phyloP scores from a whole-genome alignment of 176 grass and related monocot genomes.

The Cenchrus americanus region DNA sequence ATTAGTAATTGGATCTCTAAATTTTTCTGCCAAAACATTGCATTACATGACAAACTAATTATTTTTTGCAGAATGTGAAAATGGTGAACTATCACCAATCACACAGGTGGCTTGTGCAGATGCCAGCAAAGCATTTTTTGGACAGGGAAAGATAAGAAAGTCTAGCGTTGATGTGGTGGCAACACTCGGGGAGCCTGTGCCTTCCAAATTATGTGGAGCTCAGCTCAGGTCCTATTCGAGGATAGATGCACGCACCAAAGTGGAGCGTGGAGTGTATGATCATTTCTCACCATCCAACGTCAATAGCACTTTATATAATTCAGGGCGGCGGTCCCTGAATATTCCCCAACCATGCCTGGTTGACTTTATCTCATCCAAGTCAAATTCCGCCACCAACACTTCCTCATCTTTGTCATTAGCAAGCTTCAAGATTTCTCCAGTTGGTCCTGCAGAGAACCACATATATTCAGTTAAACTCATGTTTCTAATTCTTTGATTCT shows the following conservation, averaged over 20 bases:
- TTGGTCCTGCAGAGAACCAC: slow-evolving; percentile 54
- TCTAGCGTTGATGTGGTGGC: neutral
- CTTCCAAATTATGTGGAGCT: slow-evolving; percentile 27
- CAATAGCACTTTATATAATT: slow-evolving; percentile 81
- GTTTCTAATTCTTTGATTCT: neutral
- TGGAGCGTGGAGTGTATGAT: slow-evolving; percentile 25
- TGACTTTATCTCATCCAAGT: slow-evolving; percentile 78
- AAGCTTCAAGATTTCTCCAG: slow-evolving; percentile 82
- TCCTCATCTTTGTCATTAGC: slow-evolving; percentile 88
- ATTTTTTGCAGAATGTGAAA: slow-evolving; percentile 3
- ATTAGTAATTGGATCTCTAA: neutral
- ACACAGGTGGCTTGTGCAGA: neutral
- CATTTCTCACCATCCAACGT: slow-evolving; percentile 70
- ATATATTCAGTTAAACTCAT: slow-evolving; percentile 3
- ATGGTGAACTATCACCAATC: neutral
- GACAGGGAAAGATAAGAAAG: neutral
- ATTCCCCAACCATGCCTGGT: slow-evolving; percentile 83
- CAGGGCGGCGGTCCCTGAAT: slow-evolving; percentile 85
- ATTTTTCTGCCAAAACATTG: neutral
- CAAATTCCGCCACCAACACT: slow-evolving; percentile 74
- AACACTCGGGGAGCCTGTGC: slow-evolving; percentile 14
- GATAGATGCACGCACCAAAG: neutral
- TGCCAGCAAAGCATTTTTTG: neutral
- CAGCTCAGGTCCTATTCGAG: slow-evolving; percentile 8
- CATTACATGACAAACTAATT: neutral